phyloP scores from a whole-genome alignment of 208 protist species.

The Wallacemonas sp. region DNA sequence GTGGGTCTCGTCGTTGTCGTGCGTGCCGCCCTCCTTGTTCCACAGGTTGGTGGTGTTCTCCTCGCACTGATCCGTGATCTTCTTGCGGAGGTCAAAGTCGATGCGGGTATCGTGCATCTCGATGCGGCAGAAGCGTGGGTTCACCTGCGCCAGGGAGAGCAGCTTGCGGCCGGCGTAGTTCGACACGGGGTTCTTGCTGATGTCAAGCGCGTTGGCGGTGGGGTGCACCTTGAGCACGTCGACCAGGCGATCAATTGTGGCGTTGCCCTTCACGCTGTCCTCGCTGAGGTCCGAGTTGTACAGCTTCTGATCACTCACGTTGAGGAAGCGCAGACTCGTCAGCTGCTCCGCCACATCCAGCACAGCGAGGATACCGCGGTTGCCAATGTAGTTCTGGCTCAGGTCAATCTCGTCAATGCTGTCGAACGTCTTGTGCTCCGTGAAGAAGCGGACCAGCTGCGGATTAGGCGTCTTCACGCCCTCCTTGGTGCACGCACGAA shows the following conservation, averaged over 20 bases:
- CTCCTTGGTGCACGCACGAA: constrained; percentile 69
- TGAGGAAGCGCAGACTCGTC: constrained; percentile 79
- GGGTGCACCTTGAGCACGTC: constrained; percentile 83
- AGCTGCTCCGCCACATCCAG: constrained; percentile 72
- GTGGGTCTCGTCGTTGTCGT: constrained; percentile 20
- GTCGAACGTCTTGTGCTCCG: constrained; percentile 47
- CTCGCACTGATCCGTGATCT: constrained; percentile 81
- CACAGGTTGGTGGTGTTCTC: constrained; percentile 80
- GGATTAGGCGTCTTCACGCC: constrained; percentile 86
- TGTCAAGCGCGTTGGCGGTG: constrained; percentile 69
- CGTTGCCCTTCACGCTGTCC: constrained; percentile 87
- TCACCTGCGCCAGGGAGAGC: constrained; percentile 76
- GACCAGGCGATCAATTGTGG: constrained; percentile 78
- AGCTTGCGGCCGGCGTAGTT: constrained; percentile 90
- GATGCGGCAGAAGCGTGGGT: constrained; percentile 76
- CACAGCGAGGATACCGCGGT: constrained; percentile 84
- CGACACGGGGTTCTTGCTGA: constrained; percentile 86
- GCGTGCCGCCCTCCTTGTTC: constrained; percentile 34
- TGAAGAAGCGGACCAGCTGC: constrained; percentile 65
- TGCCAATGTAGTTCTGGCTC: constrained; percentile 84
- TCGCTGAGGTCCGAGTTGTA: constrained; percentile 91
- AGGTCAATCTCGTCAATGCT: constrained; percentile 85
- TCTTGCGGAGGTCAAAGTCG: constrained; percentile 80
- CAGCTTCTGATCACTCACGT: constrained; percentile 83
- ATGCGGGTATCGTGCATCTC: constrained; percentile 80